Base-by-base conservation (phyloP, 2,329 filamentous ascomycete genomes). In the Xylariaceae sp. region DNA sequence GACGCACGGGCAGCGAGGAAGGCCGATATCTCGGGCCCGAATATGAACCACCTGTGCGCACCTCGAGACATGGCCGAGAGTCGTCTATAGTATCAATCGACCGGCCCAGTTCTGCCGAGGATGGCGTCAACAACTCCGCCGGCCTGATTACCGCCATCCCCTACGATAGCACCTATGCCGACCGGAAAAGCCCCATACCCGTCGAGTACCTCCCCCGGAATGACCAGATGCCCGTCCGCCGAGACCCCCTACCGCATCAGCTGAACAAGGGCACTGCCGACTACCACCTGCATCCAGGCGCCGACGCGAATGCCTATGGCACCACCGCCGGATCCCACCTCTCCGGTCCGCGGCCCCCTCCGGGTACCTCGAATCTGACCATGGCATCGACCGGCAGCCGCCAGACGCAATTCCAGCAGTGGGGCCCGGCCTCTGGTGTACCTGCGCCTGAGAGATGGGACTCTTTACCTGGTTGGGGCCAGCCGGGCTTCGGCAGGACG, bases 61-160 rank as follows among this genome's bases (percentile, higher is more conserved):
- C 75, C 38, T 89, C 85, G 45, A 74, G 84, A 56, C 80, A 92
- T 61, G 77, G 79, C 50, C 75, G 82, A 56, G 81, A 77, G 40
- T 81, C 82, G 5, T 88, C 83, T 23, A 64, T 77, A 45, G 68
- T 80, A 45, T 90, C 83, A 11, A 60, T 86, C 50, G 85, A 90
- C 51, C 67, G 75, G 40, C 74, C 78, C 31, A 64, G 70, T 43
- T 75, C 78, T 30, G 69, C 77, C 49, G 80, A 81, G 31, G 63
- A 70, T 39, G 79, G 76, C 38, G 63, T 89, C 40, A 82, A 83
- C 53, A 79, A 80, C 65, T 80, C 77, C 54, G 81, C 87, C 21
- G 88, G 87, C 38, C 77, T 90, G 38, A 86, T 94, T 52, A 87
- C 87, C 21, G 82, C 85, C 18, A 89, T 95, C 44, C 86, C 89